phyloP scores from a whole-genome alignment of 345 rosid species.

The Zanthoxylum bungeanum region DNA sequence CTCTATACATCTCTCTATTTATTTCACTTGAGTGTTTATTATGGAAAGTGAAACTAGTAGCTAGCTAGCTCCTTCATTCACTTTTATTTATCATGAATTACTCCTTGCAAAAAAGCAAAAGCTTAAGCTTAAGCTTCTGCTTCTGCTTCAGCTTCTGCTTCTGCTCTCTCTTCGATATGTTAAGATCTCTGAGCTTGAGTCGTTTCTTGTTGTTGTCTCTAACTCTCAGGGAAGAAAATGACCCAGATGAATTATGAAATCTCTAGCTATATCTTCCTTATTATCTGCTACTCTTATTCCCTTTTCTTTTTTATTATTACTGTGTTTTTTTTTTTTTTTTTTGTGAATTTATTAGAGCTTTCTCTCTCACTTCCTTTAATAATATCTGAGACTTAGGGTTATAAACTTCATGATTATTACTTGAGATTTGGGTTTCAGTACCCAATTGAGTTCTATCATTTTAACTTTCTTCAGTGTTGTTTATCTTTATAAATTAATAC shows the following conservation, averaged over 20 bases:
- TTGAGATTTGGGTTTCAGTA: conserved; percentile 19
- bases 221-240: conserved; percentile 59
- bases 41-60: background rate
- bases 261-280: conserved; percentile 4
- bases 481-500: too few relatives aligned
- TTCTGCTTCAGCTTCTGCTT: too few relatives aligned
- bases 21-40: background rate
- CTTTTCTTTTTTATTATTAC: conserved; percentile 7
- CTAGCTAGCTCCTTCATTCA: background rate
- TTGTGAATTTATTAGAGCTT: conserved; percentile 6
- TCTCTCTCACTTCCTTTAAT: too few relatives aligned
- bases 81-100: background rate
- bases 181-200: conserved; percentile 39
- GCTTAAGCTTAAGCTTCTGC: background rate
- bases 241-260: conserved; percentile 11
- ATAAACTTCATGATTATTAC: too few relatives aligned
- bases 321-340: too few relatives aligned
- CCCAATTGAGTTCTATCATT: conserved; percentile 8
- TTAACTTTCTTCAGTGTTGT: too few relatives aligned
- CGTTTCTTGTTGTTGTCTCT: conserved; percentile 64
- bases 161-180: conserved; percentile 30
- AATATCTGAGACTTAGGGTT: too few relatives aligned
- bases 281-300: conserved; percentile 9
- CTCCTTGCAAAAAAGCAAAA: too few relatives aligned
- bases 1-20: too few relatives aligned